These are phyloP conservation scores for Cryptosporidium bovis DNA, from an alignment of 169 alveolate genomes.

Conservation along the genomic window DNA sequence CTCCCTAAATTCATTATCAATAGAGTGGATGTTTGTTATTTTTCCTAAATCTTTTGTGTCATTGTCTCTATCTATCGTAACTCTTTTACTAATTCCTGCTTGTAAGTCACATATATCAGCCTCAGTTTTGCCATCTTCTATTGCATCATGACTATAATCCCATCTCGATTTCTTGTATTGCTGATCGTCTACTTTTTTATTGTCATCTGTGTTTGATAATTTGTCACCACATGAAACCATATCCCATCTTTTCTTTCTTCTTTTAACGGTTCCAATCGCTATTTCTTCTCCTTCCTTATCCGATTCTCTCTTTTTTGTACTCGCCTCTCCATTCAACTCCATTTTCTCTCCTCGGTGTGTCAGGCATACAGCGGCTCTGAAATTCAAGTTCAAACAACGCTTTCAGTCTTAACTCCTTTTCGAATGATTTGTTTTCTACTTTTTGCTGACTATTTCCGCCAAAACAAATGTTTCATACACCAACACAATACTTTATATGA, in stretches of 20 bases:
- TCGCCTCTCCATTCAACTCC: not conserved
- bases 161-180: conserved; percentile 43
- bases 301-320: not conserved
- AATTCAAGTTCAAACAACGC: too few relatives aligned
- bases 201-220: not conserved
- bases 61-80: not conserved
- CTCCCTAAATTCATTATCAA: conserved; percentile 73
- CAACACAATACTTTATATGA: too few relatives aligned
- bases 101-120: too few relatives aligned
- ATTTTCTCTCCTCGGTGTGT: not conserved
- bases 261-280: not conserved
- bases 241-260: conserved; percentile 63
- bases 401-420: too few relatives aligned
- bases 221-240: conserved; percentile 6
- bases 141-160: not conserved
- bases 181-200: not conserved
- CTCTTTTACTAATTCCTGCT: too few relatives aligned
- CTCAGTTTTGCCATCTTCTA: too few relatives aligned
- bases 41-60: not conserved
- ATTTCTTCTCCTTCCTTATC: not conserved
- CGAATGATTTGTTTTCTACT: too few relatives aligned
- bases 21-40: not conserved
- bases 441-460: too few relatives aligned
- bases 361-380: too few relatives aligned
- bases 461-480: too few relatives aligned